Conservation (phyloP, 1,284 basidiomycete species). For the Leccinum subspadiceum region DNA sequence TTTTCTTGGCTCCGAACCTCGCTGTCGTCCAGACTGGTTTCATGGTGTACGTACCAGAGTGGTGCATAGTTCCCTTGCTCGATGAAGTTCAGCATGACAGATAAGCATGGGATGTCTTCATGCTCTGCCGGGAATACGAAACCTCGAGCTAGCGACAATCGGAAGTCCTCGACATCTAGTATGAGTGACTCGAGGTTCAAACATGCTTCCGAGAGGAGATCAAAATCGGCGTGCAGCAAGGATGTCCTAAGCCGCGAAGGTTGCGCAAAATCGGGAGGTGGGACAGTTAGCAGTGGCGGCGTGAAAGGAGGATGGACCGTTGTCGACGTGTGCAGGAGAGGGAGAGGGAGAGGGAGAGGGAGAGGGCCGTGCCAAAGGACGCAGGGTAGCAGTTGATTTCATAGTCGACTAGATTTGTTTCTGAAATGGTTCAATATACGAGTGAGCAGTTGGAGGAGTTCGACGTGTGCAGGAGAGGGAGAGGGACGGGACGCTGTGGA, state of each 20-base stretch:
- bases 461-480: no score
- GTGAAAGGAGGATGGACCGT: conserved; percentile 39
- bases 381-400: no score
- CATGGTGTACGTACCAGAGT: conserved; percentile 51
- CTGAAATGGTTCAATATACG: no score
- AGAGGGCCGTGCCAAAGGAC: no score
- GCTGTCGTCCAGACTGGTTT: conserved; percentile 37
- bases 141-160: conserved; percentile 68
- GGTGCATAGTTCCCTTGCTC: conserved; percentile 65
- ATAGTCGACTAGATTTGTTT: no score
- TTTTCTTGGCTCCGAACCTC: conserved; percentile 62
- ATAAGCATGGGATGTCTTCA: conserved; percentile 56
- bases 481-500: no score
- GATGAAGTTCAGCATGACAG: conserved; percentile 68
- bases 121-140: conserved; percentile 58
- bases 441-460: no score
- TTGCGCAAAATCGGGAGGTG: conserved; percentile 40
- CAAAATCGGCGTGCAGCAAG: conserved; percentile 67
- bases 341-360: no score
- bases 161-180: conserved; percentile 72
- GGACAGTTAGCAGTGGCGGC: conserved; percentile 45
- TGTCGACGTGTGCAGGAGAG: no score
- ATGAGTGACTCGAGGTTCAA: conserved; percentile 73
- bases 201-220: conserved; percentile 69
- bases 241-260: conserved; percentile 45